These are phyloP conservation scores for Pythium myriotylum DNA, from an alignment of 352 stramenopile genomes.

Conservation along the genomic window DNA sequence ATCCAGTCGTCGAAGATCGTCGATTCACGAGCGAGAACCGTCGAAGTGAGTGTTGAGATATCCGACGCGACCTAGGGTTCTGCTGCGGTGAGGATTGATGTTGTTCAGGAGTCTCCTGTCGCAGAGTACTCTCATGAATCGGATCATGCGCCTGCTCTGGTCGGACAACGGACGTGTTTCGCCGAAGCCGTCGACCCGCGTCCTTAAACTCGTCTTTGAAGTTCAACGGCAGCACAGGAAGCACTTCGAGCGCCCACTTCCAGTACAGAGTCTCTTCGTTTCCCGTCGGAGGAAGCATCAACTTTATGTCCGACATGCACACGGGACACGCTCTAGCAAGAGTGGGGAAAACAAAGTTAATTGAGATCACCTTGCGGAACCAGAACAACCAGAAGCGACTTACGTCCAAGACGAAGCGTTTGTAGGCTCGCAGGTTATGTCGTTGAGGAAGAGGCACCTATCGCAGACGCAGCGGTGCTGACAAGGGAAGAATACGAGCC, in stretches of 20 bases:
- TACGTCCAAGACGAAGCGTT: conserved; percentile 18
- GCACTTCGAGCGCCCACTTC: conserved; percentile 57
- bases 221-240: conserved; percentile 38
- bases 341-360: too few species aligned
- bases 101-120: neutral
- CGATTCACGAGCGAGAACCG: conserved; percentile 9
- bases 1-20: neutral
- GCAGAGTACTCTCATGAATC: neutral
- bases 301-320: conserved; percentile 59
- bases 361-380: too few species aligned
- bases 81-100: neutral
- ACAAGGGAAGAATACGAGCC: conserved; percentile 61
- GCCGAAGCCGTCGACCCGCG: conserved; percentile 18
- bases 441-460: conserved; percentile 43
- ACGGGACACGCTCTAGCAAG: conserved; percentile 52
- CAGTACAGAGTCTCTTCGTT: conserved; percentile 68
- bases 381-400: conserved; percentile 5
- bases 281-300: conserved; percentile 59
- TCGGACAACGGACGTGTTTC: neutral
- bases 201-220: conserved; percentile 63
- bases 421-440: conserved; percentile 29
- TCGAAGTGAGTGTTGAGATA: conserved; percentile 1
- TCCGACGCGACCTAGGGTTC: neutral
- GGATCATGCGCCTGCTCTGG: neutral
- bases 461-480: conserved; percentile 73